A percentile compares a stretch with the other conserved stretches of the same genome.
Conservation (phyloP, 148 eudicot species). For the Euryodendron excelsum region DNA sequence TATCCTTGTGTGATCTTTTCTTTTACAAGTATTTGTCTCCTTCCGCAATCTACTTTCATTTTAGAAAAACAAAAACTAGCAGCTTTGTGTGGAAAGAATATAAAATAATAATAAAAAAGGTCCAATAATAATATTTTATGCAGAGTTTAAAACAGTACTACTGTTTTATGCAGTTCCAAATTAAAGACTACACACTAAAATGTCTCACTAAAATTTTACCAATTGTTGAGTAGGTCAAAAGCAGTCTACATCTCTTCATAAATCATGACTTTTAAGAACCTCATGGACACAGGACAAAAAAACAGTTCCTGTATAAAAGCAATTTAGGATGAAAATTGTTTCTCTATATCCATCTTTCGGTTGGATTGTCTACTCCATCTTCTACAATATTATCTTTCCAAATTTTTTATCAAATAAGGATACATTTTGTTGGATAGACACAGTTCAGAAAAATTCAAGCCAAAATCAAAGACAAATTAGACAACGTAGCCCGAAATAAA, state of each 20-base stretch:
- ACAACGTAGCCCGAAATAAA: no score
- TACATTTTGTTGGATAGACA: background rate
- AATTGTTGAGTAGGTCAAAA: background rate
- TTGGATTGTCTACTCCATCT: background rate
- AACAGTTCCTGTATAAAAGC: background rate
- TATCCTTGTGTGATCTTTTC: background rate
- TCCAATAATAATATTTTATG: background rate
- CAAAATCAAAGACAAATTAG: conserved; percentile 4
- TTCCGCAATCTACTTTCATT: background rate
- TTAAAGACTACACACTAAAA: no score
- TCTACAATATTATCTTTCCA: background rate
- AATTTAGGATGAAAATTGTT: background rate
- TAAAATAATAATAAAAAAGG: no score
- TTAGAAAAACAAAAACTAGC: background rate
- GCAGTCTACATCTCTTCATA: background rate
- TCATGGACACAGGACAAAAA: background rate
- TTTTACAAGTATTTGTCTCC: no score
- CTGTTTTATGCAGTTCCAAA: background rate
- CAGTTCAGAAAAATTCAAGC: background rate
- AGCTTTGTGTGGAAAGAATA: background rate
- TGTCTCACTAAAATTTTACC: background rate
- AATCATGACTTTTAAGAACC: background rate
- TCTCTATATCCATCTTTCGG: background rate
- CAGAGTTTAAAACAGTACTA: background rate
- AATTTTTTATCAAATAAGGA: background rate